These are phyloP conservation scores for Phytophthora europaea DNA, from an alignment of 352 stramenopile species.

Conservation along the genomic window DNA sequence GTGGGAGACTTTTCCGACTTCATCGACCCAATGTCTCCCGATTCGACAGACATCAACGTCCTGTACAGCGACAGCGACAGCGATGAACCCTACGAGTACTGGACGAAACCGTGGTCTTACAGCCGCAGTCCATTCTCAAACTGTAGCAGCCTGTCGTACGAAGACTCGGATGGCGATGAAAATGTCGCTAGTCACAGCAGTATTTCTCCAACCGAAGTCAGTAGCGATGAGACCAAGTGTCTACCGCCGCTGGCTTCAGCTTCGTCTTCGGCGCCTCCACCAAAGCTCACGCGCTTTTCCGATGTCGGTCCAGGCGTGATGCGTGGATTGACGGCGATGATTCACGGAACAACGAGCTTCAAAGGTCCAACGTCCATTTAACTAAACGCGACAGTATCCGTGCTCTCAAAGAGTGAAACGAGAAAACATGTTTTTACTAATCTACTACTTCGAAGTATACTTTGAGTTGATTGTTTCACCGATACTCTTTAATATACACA, in stretches of 20 bases:
- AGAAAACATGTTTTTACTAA: no score
- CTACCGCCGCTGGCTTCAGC: not conserved
- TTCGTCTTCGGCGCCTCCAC: not conserved
- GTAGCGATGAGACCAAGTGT: not conserved
- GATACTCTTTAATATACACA: constrained; percentile 3
- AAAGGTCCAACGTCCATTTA: not conserved
- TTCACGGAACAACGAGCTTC: not conserved
- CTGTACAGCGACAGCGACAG: not conserved
- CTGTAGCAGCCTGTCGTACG: not conserved
- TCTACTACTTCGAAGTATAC: no score
- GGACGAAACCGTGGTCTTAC: not conserved
- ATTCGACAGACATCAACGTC: not conserved
- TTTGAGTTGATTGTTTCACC: no score
- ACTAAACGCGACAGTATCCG: not conserved
- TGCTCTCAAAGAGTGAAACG: no score
- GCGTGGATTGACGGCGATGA: not conserved
- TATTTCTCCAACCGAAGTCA: not conserved
- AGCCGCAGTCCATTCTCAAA: not conserved
- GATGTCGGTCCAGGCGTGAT: not conserved
- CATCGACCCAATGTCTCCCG: not conserved
- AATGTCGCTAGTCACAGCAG: not conserved
- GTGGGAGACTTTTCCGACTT: not conserved
- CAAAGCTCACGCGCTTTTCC: not conserved
- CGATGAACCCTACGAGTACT: not conserved
- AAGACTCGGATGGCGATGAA: not conserved